Conservation (phyloP, 371 early-diverging fungal species). For the Chytridiales sp. region DNA sequence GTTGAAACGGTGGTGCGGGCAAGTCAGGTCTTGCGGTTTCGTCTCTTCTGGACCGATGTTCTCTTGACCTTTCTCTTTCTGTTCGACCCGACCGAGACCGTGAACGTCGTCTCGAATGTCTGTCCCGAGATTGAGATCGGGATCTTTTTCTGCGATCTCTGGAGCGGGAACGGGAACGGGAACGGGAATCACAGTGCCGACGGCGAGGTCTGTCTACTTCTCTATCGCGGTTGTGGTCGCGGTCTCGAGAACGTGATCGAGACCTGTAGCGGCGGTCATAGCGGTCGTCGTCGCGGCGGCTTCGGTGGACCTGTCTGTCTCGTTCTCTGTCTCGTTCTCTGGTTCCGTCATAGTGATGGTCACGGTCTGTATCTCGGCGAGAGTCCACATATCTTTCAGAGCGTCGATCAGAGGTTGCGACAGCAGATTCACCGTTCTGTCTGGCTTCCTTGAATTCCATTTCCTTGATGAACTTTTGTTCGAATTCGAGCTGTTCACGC, state of each 20-base stretch:
- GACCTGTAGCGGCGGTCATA: background rate
- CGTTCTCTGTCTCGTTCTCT: slow-evolving; percentile 7
- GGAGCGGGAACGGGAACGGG: background rate
- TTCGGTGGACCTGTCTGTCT: slow-evolving; percentile 3
- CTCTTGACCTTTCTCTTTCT: slow-evolving; percentile 8
- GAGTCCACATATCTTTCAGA: too few species aligned
- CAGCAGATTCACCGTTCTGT: background rate
- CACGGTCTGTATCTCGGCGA: slow-evolving; percentile 7
- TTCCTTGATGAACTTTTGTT: background rate
- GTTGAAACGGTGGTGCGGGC: background rate
- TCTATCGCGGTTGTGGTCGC: slow-evolving; percentile 11
- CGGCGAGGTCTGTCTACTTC: background rate
- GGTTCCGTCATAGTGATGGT: slow-evolving; percentile 1
- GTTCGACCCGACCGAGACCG: background rate
- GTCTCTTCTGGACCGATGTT: background rate
- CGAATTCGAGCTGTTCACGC: background rate
- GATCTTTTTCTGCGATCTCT: slow-evolving; percentile 3
- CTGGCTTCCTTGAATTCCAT: background rate
- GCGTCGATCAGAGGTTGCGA: background rate
- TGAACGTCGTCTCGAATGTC: slow-evolving; percentile 10
- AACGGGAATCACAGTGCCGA: too few species aligned
- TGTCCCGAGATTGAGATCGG: slow-evolving; percentile 7
- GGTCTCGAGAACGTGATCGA: slow-evolving; percentile 1
- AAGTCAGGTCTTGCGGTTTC: background rate
- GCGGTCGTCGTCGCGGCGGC: slow-evolving; percentile 9